A percentile compares a stretch with the other conserved stretches of the same genome.
Conservation (phyloP, 345 rosid genomes). For the rapeseed (Brassica napus) region Da-Ae NC_063451.1:32500501-32501000, state of each 20-base stretch:
- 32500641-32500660: neutral
- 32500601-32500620: neutral
- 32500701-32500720: neutral
- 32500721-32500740: neutral
- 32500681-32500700: neutral
- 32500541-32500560: neutral
- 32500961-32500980: conserved; percentile 4
- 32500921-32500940: conserved; percentile 26
- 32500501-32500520: too few relatives aligned
- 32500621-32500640: neutral
- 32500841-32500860: conserved; percentile 3
- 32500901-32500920: conserved; percentile 43
- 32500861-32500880: conserved; percentile 15
- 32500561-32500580: neutral
- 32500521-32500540: too few relatives aligned
- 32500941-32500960: neutral
- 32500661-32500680: neutral
- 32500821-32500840: too few relatives aligned
- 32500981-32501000: neutral
- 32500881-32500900: neutral
- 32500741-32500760: neutral
- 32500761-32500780: neutral
- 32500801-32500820: too few relatives aligned
- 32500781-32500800: neutral
- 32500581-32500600: neutral